phyloP scores from a whole-genome alignment of 2,329 filamentous ascomycete species.

The Aureobasidium musti region DNA sequence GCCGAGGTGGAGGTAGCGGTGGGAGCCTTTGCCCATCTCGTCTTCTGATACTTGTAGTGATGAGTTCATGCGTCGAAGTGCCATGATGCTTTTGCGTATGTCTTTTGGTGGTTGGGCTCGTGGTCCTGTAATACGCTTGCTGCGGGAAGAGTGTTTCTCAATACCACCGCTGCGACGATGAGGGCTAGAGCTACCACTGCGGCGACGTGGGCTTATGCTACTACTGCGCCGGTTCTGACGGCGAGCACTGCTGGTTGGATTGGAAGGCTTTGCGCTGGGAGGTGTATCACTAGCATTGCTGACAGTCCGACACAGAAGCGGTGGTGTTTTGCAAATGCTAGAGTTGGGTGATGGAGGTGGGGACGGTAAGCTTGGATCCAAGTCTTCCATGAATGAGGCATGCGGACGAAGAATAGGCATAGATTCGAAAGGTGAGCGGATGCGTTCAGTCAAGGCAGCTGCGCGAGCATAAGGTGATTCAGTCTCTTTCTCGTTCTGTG shows the following conservation, averaged over 20 bases:
- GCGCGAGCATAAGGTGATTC: not conserved
- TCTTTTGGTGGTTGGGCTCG: constrained; percentile 43
- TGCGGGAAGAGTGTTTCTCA: not conserved
- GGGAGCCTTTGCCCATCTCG: constrained; percentile 37
- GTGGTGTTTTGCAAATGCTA: constrained; percentile 19
- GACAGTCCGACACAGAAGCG: not conserved
- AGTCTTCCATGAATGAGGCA: constrained; percentile 10
- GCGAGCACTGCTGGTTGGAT: not conserved
- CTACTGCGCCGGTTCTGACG: not conserved
- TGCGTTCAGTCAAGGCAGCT: not conserved
- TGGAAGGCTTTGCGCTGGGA: not conserved
- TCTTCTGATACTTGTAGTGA: not conserved
- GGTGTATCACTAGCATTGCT: not conserved
- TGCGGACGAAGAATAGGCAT: constrained; percentile 24
- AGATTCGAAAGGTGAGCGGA: constrained; percentile 12
- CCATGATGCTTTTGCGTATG: constrained; percentile 45
- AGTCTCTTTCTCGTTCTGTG: not conserved
- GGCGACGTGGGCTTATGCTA: constrained; percentile 6
- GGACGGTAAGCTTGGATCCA: constrained; percentile 12
- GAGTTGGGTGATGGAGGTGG: constrained; percentile 16
- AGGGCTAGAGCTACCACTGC: not conserved
- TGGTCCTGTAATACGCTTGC: constrained; percentile 35
- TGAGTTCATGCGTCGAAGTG: constrained; percentile 49
- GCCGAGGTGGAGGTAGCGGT: constrained; percentile 46
- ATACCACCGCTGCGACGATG: constrained; percentile 3